Evolutionary conservation across 306 rosid species (phyloP).

Genomic region (Cicer cuneatum): DNA sequence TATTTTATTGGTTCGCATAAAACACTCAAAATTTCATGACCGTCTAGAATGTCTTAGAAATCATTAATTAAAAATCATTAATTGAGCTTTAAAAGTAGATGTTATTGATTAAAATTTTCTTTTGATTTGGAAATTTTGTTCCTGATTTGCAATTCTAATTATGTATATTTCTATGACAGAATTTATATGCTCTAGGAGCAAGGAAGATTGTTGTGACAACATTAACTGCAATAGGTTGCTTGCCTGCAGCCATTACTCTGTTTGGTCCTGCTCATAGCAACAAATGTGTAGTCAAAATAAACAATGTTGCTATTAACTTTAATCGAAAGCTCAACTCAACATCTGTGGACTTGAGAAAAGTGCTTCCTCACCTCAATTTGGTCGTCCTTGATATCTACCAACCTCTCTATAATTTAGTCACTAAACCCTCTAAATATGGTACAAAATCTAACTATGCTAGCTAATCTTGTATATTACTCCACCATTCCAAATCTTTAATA

Average conservation of each 20-base stretch:
- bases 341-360: background rate
- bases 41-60: too few species aligned
- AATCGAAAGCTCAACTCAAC: background rate
- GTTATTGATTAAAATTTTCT: background rate
- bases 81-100: too few species aligned
- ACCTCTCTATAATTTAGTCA: constrained; percentile 60
- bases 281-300: background rate
- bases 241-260: background rate
- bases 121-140: too few species aligned
- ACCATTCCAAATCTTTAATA: too few species aligned
- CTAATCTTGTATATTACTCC: too few species aligned
- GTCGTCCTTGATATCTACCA: constrained; percentile 56
- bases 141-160: background rate
- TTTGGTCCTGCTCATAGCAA: background rate
- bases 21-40: too few species aligned
- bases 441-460: background rate
- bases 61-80: too few species aligned
- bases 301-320: background rate
- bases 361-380: constrained; percentile 11
- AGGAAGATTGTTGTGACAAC: background rate
- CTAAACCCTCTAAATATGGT: constrained; percentile 49
- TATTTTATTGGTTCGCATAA: too few species aligned
- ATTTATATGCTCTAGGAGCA: constrained; percentile 5
- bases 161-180: background rate
- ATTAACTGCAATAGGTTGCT: background rate